A percentile compares a stretch with the other conserved stretches of the same genome.
Conservation (phyloP, 495 filamentous ascomycete genomes). For the Bombardia bombarda region DNA sequence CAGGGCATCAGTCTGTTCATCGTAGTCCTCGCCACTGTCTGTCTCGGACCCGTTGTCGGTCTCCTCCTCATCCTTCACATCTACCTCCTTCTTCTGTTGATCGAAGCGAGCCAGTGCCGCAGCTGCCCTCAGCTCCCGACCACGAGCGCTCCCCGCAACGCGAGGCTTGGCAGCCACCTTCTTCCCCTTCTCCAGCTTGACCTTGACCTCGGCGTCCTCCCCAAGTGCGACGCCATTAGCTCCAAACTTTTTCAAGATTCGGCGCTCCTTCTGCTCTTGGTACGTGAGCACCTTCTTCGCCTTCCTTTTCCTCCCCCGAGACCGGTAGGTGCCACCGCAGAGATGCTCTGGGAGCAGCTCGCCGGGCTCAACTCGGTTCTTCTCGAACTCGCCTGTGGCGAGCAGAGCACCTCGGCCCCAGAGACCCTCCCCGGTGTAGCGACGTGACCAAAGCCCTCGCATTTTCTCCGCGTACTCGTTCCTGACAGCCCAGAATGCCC, state of each 20-base stretch:
- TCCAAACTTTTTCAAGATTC: constrained; percentile 70
- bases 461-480: constrained; percentile 60
- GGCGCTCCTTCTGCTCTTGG: constrained; percentile 53
- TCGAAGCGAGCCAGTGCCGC: constrained; percentile 71
- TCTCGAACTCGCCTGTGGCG: constrained; percentile 48
- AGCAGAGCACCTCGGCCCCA: constrained; percentile 62
- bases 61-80: constrained; percentile 26
- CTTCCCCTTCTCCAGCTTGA: constrained; percentile 58
- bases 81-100: constrained; percentile 39
- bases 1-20: constrained; percentile 30
- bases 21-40: constrained; percentile 34
- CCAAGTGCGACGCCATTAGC: constrained; percentile 57
- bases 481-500: constrained; percentile 64
- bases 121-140: constrained; percentile 65
- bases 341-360: constrained; percentile 53
- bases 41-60: constrained; percentile 22
- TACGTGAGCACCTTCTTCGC: constrained; percentile 45
- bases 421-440: constrained; percentile 68
- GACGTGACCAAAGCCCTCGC: constrained; percentile 51
- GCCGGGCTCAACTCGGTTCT: constrained; percentile 39
- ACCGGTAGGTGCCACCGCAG: constrained; percentile 63
- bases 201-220: constrained; percentile 53
- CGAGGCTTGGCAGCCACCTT: constrained; percentile 53
- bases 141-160: constrained; percentile 61
- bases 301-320: constrained; percentile 43